Evolutionary conservation across 108 stramenopile species (phyloP).

Genomic region (Licmophora abbreviata): DNA sequence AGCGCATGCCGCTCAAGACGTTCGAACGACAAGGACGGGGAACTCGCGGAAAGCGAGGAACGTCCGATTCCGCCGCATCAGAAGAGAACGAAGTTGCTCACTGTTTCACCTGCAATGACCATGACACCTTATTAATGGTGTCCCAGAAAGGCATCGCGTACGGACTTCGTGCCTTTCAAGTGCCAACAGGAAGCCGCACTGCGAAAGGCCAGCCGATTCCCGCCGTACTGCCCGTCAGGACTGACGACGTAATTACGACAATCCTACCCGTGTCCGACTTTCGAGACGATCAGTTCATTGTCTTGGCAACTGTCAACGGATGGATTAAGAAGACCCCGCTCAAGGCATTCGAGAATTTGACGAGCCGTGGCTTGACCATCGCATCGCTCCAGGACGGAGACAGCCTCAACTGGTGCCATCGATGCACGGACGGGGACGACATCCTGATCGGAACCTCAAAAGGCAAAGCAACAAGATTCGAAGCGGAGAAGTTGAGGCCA

Average conservation of each 20-base stretch:
- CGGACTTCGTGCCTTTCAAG: slow-evolving; percentile 85
- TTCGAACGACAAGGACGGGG: slow-evolving; percentile 88
- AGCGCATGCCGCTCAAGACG: slow-evolving; percentile 89
- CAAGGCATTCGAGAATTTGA: slow-evolving; percentile 78
- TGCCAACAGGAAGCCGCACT: slow-evolving; percentile 65
- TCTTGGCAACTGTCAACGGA: slow-evolving; percentile 88
- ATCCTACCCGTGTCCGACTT: slow-evolving; percentile 74
- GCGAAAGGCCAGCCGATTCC: slow-evolving; percentile 81
- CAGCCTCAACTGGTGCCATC: slow-evolving; percentile 76
- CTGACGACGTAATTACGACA: slow-evolving; percentile 56
- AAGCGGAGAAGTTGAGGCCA: slow-evolving; percentile 52
- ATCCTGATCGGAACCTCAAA: slow-evolving; percentile 73
- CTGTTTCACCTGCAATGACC: slow-evolving; percentile 94
- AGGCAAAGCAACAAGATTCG: slow-evolving; percentile 80
- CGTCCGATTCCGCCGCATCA: slow-evolving; percentile 36
- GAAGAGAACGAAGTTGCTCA: slow-evolving; percentile 79
- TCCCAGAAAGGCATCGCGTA: slow-evolving; percentile 88
- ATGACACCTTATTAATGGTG: slow-evolving; percentile 90
- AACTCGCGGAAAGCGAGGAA: slow-evolving; percentile 77
- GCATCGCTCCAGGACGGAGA: slow-evolving; percentile 86
- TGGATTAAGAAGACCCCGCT: slow-evolving; percentile 93
- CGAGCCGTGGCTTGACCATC: slow-evolving; percentile 81
- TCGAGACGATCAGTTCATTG: slow-evolving; percentile 66
- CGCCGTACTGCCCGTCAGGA: slow-evolving; percentile 68
- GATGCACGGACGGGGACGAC: slow-evolving; percentile 71